Evolutionary conservation across 306 rosid species (phyloP), one percentile per base, ranked within the genome.

Genomic region (Mimosa pudica): DNA sequence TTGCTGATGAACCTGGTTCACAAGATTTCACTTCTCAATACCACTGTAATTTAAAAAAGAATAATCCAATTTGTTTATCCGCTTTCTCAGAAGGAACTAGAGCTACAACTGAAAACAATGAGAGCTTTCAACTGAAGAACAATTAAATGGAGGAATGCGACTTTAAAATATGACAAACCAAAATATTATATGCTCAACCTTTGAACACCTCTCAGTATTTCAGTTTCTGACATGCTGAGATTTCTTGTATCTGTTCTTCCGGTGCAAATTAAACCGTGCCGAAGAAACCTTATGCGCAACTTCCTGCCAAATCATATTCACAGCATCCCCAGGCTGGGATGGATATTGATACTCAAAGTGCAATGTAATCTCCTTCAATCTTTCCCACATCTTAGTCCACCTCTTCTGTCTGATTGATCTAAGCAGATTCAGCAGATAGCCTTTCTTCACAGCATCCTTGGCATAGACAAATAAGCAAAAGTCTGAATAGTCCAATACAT

Each of bases 341-440:
- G 98, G 98, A 87, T 88, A 87, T 83, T 86, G 97, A 86, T 94
- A 94, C 77, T 90, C 94, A 33, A 87, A 91, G 69, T 87, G 88
- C 54, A 85, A 86, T 16, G 85, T 78, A 30, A 90, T 84, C 74
- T 86, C 91, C 89, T 86, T 90, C 77, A 92, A 80, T 77, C 89
- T 90, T 82, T 86, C 84, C 97, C 98, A 90, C 97, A 92, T 89
- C 87, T 82, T 78, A 32, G 89, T 88, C 98, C 98, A 94, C 65
- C 61, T 85, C 12, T 90, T 89, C 60, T 35, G 78, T 42, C 83
- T 78, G 71, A 94, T 87, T 79, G 92, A 89, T 46, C 74, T 88
- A 17, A 94, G 97, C 75, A 92, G 90, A 65, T 85, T 88, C 81
- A 89, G 78, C 51, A 94, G 82, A 83, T 88, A 92, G 48, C 92